Evolutionary conservation across 176 grass and related monocot species (phyloP), one percentile per base, ranked within the genome.

Genomic region (bread wheat (Triticum aestivum)): DNA sequence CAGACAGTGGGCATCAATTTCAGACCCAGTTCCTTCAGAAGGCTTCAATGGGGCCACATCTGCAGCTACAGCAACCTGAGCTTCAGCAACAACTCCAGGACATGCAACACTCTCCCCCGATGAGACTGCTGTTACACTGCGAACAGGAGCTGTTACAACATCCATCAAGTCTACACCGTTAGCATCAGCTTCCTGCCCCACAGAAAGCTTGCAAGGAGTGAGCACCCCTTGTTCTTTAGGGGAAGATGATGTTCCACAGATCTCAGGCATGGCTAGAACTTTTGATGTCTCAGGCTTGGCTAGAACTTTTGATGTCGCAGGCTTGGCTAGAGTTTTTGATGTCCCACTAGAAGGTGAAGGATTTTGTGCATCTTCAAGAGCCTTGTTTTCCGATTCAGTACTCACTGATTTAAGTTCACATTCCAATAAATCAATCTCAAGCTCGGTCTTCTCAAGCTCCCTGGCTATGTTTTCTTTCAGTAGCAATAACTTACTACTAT

Each of bases 381-480:
- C 13, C 65, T 27, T 51, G 75, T 65, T 82, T 85, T 45, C 69
- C 24, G 81, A 45, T 82, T 87, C 82, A 76, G 12, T 23, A 21
- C 51, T 81, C 26, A 87, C 32, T 34, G 79, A 81, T 77, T 90
- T 97, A 38, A 99, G 90, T 85, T 97, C 91, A 20, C 89, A 90
- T 87, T 99, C 97, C 21, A 99, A 80, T 3, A 75, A 93, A 91
- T 99, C 97, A 54, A 99, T 93, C 93, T 97, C 89, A 44, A 85
- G 84, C 89, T 97, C 97, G 78, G 87, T 92, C 81, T 88, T 97
- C 75, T 97, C 97, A 8, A 94, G 87, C 72, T 94, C 90, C 74
- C 93, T 99, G 11, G 92, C 88, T 87, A 97, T 92, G 69, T 59
- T 80, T 61, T 84, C 90, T 66, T 99, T 99, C 79, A 99, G 89